Percentiles rank a stretch among this genome's conserved stretches.
phyloP scores from a whole-genome alignment of 2,329 filamentous ascomycete species.

The Pseudogymnoascus sp. region DNA sequence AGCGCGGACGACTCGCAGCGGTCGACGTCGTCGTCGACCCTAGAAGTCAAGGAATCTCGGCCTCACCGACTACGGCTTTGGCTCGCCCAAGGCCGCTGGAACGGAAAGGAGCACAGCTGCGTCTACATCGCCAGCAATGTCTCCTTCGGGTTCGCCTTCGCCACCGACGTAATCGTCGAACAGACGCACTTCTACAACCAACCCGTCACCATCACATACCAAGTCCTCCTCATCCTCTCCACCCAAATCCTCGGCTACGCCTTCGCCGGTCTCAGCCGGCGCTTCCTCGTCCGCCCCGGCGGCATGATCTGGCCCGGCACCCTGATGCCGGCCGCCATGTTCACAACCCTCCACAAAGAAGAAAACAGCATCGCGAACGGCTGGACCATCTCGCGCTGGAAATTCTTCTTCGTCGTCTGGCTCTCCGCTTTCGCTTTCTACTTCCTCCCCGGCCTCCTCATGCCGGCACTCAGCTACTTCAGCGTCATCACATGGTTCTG shows the following conservation, averaged over 20 bases:
- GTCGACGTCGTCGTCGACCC: slow-evolving; percentile 16
- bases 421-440: slow-evolving; percentile 67
- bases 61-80: slow-evolving; percentile 50
- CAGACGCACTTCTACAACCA: slow-evolving; percentile 86
- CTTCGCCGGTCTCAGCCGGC: slow-evolving; percentile 71
- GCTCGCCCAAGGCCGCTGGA: slow-evolving; percentile 74
- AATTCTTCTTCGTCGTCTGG: slow-evolving; percentile 73
- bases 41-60: slow-evolving; percentile 3
- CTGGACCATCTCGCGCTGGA: slow-evolving; percentile 74
- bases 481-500: slow-evolving; percentile 84
- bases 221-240: slow-evolving; percentile 73
- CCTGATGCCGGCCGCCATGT: slow-evolving; percentile 82
- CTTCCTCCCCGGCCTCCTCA: slow-evolving; percentile 72
- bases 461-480: slow-evolving; percentile 82
- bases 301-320: slow-evolving; percentile 91
- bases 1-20: slow-evolving; percentile 13
- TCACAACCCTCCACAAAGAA: slow-evolving; percentile 74
- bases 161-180: slow-evolving; percentile 83
- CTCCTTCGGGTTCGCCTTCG: slow-evolving; percentile 82
- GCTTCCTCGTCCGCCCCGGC: slow-evolving; percentile 74
- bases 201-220: slow-evolving; percentile 65
- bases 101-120: slow-evolving; percentile 81
- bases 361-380: slow-evolving; percentile 75
- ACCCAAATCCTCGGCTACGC: slow-evolving; percentile 82
- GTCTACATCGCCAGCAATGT: slow-evolving; percentile 87